Conservation (phyloP, 1,139 yeast species). For the Kodamaea sp. region DNA sequence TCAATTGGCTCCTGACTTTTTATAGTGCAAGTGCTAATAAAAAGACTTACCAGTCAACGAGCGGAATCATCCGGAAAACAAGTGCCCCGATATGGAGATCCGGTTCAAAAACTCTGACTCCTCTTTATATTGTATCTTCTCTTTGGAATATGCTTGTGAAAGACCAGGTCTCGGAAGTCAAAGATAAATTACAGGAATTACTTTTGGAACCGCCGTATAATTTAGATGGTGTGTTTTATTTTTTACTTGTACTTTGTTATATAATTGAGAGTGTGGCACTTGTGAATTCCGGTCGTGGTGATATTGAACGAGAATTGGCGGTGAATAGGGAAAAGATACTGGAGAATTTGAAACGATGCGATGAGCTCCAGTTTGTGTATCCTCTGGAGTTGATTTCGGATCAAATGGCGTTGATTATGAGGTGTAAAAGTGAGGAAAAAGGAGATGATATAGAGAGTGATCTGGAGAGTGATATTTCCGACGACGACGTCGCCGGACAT, state of each 20-base stretch:
- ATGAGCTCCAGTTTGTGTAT: slow-evolving; percentile 25
- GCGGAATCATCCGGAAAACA: slow-evolving; percentile 10
- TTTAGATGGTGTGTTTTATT: slow-evolving; percentile 41
- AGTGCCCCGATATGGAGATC: slow-evolving; percentile 41
- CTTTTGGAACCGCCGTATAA: slow-evolving; percentile 45
- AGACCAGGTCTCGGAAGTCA: slow-evolving; percentile 24
- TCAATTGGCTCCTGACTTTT: slow-evolving; percentile 33
- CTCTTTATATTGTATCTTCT: slow-evolving; percentile 33
- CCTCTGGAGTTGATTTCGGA: slow-evolving; percentile 24
- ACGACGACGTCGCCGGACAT: slow-evolving; percentile 7
- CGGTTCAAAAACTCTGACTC: slow-evolving; percentile 36
- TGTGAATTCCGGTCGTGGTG: slow-evolving; percentile 5
- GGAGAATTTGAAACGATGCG: slow-evolving; percentile 26
- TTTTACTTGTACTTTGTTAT: slow-evolving; percentile 28
- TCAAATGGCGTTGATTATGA: slow-evolving; percentile 8
- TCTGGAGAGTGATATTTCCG: slow-evolving; percentile 9
- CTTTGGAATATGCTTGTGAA: slow-evolving; percentile 34
- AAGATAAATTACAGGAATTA: slow-evolving; percentile 35
- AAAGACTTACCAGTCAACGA: neutral
- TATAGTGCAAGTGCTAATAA: slow-evolving; percentile 10
- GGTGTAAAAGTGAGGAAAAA: neutral
- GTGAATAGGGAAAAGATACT: neutral
- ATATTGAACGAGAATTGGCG: neutral
- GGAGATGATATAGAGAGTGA: slow-evolving; percentile 5
- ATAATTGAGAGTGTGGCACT: slow-evolving; percentile 18